Percentiles rank a stretch among this genome's conserved stretches.
phyloP scores from a whole-genome alignment of 345 rosid genomes.

The Boechera retrofracta region DNA sequence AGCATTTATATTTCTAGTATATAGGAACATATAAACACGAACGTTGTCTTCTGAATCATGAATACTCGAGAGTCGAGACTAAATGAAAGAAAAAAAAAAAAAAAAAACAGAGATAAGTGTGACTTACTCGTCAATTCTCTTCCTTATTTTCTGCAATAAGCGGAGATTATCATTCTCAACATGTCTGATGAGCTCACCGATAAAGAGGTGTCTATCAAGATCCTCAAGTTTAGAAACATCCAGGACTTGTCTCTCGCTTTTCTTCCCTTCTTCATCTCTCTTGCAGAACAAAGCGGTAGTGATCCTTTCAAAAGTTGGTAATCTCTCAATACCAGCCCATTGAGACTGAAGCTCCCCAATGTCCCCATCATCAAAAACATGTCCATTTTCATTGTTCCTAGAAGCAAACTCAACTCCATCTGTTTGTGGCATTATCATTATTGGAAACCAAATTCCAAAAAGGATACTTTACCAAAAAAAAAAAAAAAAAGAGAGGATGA shows the following conservation, averaged over 20 bases:
- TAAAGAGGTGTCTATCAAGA: constrained; percentile 50
- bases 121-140: constrained; percentile 56
- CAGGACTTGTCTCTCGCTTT: constrained; percentile 30
- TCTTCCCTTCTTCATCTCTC: constrained; percentile 42
- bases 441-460: neutral
- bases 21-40: neutral
- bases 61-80: neutral
- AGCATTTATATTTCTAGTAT: neutral
- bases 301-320: constrained; percentile 56
- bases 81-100: neutral
- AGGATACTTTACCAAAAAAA: neutral
- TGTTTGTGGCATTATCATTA: constrained; percentile 18
- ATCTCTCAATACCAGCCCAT: constrained; percentile 56
- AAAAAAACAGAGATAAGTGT: neutral
- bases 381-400: neutral
- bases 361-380: constrained; percentile 30
- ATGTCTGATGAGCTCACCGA: constrained; percentile 55
- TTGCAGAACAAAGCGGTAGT: constrained; percentile 48
- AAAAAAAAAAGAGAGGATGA: neutral
- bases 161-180: constrained; percentile 57
- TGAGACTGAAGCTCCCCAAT: constrained; percentile 43
- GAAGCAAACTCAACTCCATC: constrained; percentile 14
- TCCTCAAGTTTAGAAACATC: constrained; percentile 56
- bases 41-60: neutral
- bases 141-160: constrained; percentile 49